Conservation (phyloP, 2,329 filamentous ascomycete genomes). For the Fusarium penzigii region DNA sequence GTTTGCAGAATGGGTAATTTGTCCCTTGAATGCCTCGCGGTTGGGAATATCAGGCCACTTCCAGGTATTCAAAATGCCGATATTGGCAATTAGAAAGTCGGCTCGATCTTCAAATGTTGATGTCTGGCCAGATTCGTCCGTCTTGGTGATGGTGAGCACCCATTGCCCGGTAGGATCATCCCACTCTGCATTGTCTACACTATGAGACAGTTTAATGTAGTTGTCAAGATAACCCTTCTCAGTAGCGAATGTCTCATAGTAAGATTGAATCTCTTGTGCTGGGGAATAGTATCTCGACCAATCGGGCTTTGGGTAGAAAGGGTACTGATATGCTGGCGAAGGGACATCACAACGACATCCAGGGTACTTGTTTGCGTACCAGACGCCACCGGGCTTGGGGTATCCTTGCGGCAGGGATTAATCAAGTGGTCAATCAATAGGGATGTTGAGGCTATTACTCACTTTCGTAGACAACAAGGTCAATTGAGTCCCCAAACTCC, state of each 20-base stretch:
- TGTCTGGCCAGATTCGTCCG: background rate
- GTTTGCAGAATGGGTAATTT: slow-evolving; percentile 50
- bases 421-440: background rate
- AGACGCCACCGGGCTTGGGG: slow-evolving; percentile 32
- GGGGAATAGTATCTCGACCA: slow-evolving; percentile 44
- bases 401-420: background rate
- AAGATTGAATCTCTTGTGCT: slow-evolving; percentile 40
- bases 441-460: background rate
- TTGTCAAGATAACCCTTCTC: slow-evolving; percentile 32
- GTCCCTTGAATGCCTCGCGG: slow-evolving; percentile 46
- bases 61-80: slow-evolving; percentile 53
- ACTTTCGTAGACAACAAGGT: slow-evolving; percentile 10
- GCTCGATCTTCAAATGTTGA: slow-evolving; percentile 42
- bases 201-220: slow-evolving; percentile 27
- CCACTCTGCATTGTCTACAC: slow-evolving; percentile 26
- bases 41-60: slow-evolving; percentile 51
- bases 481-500: slow-evolving; percentile 8
- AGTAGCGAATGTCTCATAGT: slow-evolving; percentile 35
- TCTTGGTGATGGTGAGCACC: slow-evolving; percentile 1
- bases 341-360: slow-evolving; percentile 37
- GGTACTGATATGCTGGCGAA: slow-evolving; percentile 46
- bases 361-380: slow-evolving; percentile 38
- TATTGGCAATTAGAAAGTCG: slow-evolving; percentile 50
- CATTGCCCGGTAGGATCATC: slow-evolving; percentile 19
- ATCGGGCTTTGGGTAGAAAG: slow-evolving; percentile 45